Evolutionary conservation across 169 alveolate species (phyloP), one percentile per base, ranked within the genome.

Genomic region (Plasmodium vivax): DNA sequence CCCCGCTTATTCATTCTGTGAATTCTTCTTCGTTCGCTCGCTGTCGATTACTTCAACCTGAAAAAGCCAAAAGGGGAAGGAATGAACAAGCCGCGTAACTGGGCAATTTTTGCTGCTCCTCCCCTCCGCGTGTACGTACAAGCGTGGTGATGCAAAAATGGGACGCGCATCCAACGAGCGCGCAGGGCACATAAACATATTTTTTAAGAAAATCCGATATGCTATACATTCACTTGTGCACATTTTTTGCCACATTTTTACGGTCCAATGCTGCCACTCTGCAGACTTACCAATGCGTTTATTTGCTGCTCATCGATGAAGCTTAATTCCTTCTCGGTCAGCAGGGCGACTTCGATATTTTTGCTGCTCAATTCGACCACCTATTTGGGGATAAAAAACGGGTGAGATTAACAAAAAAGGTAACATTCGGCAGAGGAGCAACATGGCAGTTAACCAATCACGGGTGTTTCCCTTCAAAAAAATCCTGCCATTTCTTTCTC

Each of bases 281-380:
- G 43, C 45, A 71, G 38, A 19, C 16, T 92, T 36, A 96, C 96
- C 74, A 96, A 45, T 27, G 93, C 92, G 45, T 93, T 92, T 41
- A 96, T 79, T 82, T 81, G 92, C 9, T 94, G 94, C 47, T 96
- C 98, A 14, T 95, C 95, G 56, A 96, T 94, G 38, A 94, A 88
- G 32, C 51, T 68, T 94, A 97, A 91, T 9, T 98, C 99, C 54
- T 62, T 85, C 32, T 96, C 96, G 47, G 93, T 85, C 82, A 96
- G 93, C 36, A 98, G 83, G 38, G 98, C 98, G 56, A 98, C 97
- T 87, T 98, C 98, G 14, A 98, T 96, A 95, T 97, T 98, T 87
- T 97, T 97, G 74, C 98, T 95, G 32, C 98, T 96, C 81, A 98
- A 96, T 75, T 97, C 98, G 75, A 97, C 98, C 14, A 97, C 97